phyloP scores from a whole-genome alignment of 441 rosid species.

The Sinapis alba region DNA sequence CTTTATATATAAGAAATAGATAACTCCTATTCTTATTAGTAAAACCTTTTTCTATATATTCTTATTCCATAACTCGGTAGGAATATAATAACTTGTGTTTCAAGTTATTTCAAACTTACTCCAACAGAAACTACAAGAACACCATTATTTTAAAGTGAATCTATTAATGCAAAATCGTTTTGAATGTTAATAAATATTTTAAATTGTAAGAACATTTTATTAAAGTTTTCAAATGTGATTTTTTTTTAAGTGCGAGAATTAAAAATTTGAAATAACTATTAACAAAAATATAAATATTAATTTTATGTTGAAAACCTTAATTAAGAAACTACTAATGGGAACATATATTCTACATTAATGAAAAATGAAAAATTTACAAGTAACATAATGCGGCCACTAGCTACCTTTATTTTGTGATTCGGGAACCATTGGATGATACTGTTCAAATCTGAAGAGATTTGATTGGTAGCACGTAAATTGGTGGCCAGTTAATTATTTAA shows the following conservation, averaged over 20 bases:
- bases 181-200: background rate
- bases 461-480: conserved; percentile 37
- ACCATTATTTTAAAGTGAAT: background rate
- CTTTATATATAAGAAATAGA: no score
- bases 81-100: no score
- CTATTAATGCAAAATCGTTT: background rate
- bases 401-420: conserved; percentile 27
- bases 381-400: conserved; percentile 36
- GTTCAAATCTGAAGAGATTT: conserved; percentile 31
- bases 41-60: no score
- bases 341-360: background rate
- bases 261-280: background rate
- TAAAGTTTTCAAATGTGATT: background rate
- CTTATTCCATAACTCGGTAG: no score
- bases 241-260: background rate
- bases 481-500: conserved; percentile 5
- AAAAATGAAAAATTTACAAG: background rate
- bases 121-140: background rate
- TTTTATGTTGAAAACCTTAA: background rate
- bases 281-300: background rate
- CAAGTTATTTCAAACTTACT: no score
- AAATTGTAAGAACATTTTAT: background rate
- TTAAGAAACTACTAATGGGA: background rate
- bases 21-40: no score
- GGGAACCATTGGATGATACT: conserved; percentile 13